phyloP scores from a whole-genome alignment of 257 asterid genomes.

The Prunella vulgaris region DNA sequence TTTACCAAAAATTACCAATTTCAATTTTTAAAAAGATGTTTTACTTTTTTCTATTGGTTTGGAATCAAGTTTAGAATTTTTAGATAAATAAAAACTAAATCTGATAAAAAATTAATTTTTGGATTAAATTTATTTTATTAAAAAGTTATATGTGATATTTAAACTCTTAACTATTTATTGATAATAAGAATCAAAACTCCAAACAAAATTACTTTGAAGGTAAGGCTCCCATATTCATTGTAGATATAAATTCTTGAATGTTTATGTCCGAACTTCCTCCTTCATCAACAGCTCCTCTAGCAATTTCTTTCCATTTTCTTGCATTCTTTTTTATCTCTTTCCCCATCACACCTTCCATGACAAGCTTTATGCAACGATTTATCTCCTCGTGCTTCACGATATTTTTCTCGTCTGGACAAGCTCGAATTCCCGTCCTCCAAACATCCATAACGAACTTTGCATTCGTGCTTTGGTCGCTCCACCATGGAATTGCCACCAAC shows the following conservation, averaged over 20 bases:
- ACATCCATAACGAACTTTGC: slow-evolving; percentile 27
- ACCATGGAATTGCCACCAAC: slow-evolving; percentile 27
- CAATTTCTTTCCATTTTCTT: slow-evolving; percentile 17
- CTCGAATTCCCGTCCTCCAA: slow-evolving; percentile 25
- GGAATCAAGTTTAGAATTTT: too few species aligned
- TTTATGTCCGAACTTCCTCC: slow-evolving; percentile 27
- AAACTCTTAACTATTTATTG: too few species aligned
- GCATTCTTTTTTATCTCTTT: slow-evolving; percentile 16
- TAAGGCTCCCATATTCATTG: neutral
- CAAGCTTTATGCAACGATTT: neutral
- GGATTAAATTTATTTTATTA: too few species aligned
- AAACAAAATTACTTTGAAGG: too few species aligned
- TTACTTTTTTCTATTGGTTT: too few species aligned
- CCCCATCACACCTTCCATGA: slow-evolving; percentile 19
- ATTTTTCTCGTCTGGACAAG: neutral
- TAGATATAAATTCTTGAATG: slow-evolving; percentile 22
- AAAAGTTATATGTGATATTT: too few species aligned
- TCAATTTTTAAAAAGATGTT: too few species aligned
- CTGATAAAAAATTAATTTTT: too few species aligned
- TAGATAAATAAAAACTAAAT: too few species aligned
- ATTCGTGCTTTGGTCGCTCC: slow-evolving; percentile 30
- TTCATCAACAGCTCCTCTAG: slow-evolving; percentile 20
- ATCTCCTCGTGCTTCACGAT: slow-evolving; percentile 15
- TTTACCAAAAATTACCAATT: too few species aligned
- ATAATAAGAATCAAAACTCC: too few species aligned